Conservation (phyloP, 2,329 filamentous ascomycete genomes). For the Phoma sp. region DNA sequence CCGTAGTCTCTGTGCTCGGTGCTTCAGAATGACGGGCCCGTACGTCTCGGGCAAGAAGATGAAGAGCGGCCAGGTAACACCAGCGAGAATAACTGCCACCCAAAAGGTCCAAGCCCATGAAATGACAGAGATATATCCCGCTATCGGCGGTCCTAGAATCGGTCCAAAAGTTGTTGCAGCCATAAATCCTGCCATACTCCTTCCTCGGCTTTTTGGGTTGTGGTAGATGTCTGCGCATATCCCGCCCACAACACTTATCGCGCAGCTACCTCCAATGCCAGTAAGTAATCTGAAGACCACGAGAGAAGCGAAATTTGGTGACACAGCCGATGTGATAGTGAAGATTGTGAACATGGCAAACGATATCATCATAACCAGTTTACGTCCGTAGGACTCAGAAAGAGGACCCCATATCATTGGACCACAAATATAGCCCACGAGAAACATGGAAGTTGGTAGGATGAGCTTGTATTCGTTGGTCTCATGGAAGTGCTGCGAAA, state of each 20-base stretch:
- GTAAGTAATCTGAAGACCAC: slow-evolving; percentile 55
- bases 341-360: slow-evolving; percentile 58
- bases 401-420: slow-evolving; percentile 56
- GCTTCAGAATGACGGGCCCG: slow-evolving; percentile 53
- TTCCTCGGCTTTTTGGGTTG: slow-evolving; percentile 53
- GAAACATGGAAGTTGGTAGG: slow-evolving; percentile 59
- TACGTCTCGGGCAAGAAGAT: slow-evolving; percentile 66
- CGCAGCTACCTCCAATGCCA: slow-evolving; percentile 55
- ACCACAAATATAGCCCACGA: slow-evolving; percentile 57
- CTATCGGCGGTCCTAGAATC: slow-evolving; percentile 70
- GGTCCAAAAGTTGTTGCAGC: slow-evolving; percentile 71
- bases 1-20: slow-evolving; percentile 65
- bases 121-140: slow-evolving; percentile 67
- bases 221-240: slow-evolving; percentile 73
- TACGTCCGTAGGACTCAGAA: slow-evolving; percentile 55
- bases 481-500: slow-evolving; percentile 65
- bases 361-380: slow-evolving; percentile 58
- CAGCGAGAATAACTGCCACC: slow-evolving; percentile 73
- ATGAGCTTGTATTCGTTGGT: slow-evolving; percentile 54
- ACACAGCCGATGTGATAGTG: slow-evolving; percentile 54
- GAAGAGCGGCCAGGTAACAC: slow-evolving; percentile 65
- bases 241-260: slow-evolving; percentile 66
- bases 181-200: slow-evolving; percentile 45
- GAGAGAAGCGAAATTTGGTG: slow-evolving; percentile 54
- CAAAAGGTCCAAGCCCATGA: slow-evolving; percentile 77